Evolutionary conservation across 106 monocot species (phyloP), one percentile per base, ranked within the genome.

Genomic region (Phalaenopsis aphrodite): DNA sequence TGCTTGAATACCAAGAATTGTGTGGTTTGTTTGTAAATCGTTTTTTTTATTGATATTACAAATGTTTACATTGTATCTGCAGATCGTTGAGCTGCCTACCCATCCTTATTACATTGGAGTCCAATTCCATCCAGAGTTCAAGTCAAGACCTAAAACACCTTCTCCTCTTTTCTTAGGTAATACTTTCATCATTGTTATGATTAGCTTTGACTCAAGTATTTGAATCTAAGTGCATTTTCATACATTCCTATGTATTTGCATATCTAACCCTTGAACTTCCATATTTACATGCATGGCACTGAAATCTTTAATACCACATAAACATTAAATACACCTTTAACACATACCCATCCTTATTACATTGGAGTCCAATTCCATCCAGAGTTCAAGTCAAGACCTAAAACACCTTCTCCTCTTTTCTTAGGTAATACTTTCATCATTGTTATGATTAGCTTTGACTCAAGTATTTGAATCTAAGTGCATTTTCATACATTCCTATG

Each of bases 71-170:
- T 72, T 75, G 39, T 17, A 65, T 42, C 11, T 93, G 56, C 88
- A 99, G 99, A 93, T 99, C 64, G 24, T 99, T 72, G 99, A 99
- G 82, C 73, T 99, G 80, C 95, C 89, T 42, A 73, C 79, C 57
- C 99, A 99, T 88, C 95, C 87, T 46, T 99, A 87, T 77, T 99
- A 87, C 82, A 75, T 99, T 66, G 99, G 95, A 14, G 99, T 90
- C 56, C 99, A 99, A 77, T 99, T 95, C 81, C 99, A 99, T 87
- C 99, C 99, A 21, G 99, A 99, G 78, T 99, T 87, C 85, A 99
- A 93, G 79, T 99, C 99, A 24, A 88, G 94, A 79, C 99, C 95
- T 79, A 90, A 88, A 82, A 91, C 87, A 82, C 99, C 99, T 8
- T 99, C 99, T 71, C 85, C 95, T 43, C 88, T 87, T 16, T 99